phyloP scores from a whole-genome alignment of 306 rosid species.

The Acacia melanoxylon region DNA sequence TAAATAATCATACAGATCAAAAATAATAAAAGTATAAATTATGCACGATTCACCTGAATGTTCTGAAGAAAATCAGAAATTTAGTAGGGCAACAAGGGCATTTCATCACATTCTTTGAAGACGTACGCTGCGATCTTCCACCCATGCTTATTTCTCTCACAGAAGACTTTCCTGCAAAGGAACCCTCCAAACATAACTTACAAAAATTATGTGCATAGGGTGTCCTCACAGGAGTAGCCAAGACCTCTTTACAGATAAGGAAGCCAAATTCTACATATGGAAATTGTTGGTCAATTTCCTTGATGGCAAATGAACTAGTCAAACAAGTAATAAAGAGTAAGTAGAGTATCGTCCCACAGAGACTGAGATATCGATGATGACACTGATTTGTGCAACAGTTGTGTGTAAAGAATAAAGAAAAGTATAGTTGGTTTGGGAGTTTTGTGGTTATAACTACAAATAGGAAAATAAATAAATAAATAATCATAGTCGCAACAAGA shows the following conservation, averaged over 20 bases:
- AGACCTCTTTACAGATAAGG: conserved; percentile 46
- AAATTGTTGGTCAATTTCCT: too few species aligned
- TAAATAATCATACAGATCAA: not conserved
- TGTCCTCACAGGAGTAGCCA: conserved; percentile 48
- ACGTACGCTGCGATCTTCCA: conserved; percentile 47
- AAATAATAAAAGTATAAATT: not conserved
- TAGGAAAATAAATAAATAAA: too few species aligned
- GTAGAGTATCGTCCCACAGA: too few species aligned
- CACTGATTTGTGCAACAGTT: too few species aligned
- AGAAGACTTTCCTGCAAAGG: conserved; percentile 42
- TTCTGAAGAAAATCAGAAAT: conserved; percentile 70
- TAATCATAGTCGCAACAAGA: too few species aligned
- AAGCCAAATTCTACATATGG: conserved; percentile 52
- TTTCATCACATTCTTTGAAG: conserved; percentile 57
- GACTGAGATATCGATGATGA: too few species aligned
- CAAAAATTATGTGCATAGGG: conserved; percentile 66
- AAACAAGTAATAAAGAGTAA: too few species aligned
- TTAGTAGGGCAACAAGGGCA: conserved; percentile 60
- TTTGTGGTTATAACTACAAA: too few species aligned
- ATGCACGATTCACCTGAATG: conserved; percentile 46
- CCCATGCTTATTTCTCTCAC: conserved; percentile 49
- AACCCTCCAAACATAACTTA: conserved; percentile 49
- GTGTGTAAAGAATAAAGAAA: too few species aligned
- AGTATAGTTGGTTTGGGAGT: too few species aligned
- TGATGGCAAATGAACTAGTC: too few species aligned